Base-by-base conservation (phyloP, 371 early-diverging fungal species). In the Mucor sp. region DNA sequence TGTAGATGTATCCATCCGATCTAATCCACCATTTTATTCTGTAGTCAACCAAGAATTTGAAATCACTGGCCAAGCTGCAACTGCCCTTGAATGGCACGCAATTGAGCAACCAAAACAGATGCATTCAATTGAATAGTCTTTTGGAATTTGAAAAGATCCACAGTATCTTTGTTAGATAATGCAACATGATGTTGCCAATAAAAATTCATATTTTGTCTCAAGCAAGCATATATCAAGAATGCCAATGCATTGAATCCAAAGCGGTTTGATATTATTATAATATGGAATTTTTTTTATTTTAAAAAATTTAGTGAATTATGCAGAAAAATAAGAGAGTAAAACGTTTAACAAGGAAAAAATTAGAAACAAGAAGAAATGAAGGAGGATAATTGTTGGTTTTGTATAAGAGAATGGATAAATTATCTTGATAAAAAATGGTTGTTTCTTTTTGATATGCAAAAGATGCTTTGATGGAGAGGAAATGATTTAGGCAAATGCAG, bases 101-200 rank as follows among this genome's bases (percentile, higher is more conserved):
- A 56, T 27, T 35, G 23, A 65, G 32, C 14, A 28, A 50, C 33
- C 27, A 57, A 11, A 66, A 62, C 23, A 48, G 65, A 39, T 65
- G 71, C 27, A 53, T 78, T 41, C 73, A 75, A 55, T 66, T 78
- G 35, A 58, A 66, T 23, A 78, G 75, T 37, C 56, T 72, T 28
- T 59, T 56, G 9, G 78, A 78, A 63, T 78, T 78, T 56, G 73
- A 78, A 59, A 67, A 72, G 21, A 75, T 78, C 35, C 78, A 78
- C 47, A 66, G 37, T 32, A 41, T 68, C n/a, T 76, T 76, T 60
- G 56, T 71, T 23, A 66, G 60, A 57, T 74, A 67, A 69, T n/a
- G 41, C 30, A 47, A 41, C 17, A 17, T 5, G 6, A 4, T 30
- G 15, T 58, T 35, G 1, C 6, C 25, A 44, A 44, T 41, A 67